Conservation (phyloP, 2,329 filamentous ascomycete genomes). For the Botrytis elliptica region DNA sequence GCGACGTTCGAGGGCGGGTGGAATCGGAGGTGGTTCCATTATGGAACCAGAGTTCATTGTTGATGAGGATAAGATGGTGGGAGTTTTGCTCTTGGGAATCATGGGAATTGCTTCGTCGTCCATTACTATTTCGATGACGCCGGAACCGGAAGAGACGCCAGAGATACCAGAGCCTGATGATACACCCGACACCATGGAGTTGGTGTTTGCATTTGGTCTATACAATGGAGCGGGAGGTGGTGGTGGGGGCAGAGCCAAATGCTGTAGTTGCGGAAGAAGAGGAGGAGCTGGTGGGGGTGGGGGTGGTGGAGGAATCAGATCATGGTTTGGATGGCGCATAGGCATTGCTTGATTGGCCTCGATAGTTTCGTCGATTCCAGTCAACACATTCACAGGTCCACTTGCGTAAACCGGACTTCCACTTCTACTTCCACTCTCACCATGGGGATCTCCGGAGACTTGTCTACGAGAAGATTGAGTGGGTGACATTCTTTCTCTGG, state of each 20-base stretch:
- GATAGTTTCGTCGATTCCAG: slow-evolving; percentile 49
- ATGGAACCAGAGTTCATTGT: slow-evolving; percentile 4
- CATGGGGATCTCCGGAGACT: slow-evolving; percentile 37
- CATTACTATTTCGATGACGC: slow-evolving; percentile 66
- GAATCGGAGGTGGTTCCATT: slow-evolving; percentile 27
- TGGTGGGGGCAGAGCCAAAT: slow-evolving; percentile 59
- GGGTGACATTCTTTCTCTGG: slow-evolving; percentile 25
- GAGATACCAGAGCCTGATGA: slow-evolving; percentile 36
- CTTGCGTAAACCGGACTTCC: slow-evolving; percentile 33
- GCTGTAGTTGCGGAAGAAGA: slow-evolving; percentile 61
- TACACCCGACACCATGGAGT: slow-evolving; percentile 35
- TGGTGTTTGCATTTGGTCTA: slow-evolving; percentile 39
- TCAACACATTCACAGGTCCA: slow-evolving; percentile 36
- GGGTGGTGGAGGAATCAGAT: slow-evolving; percentile 50
- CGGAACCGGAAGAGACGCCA: slow-evolving; percentile 47
- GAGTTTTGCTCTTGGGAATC: slow-evolving; percentile 14
- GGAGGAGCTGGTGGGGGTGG: slow-evolving; percentile 53
- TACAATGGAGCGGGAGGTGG: slow-evolving; percentile 61
- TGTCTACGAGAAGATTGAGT: slow-evolving; percentile 35
- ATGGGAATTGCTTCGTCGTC: slow-evolving; percentile 42
- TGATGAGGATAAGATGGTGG: not conserved
- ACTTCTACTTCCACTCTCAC: slow-evolving; percentile 29
- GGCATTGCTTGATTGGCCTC: slow-evolving; percentile 41
- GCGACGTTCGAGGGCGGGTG: slow-evolving; percentile 45
- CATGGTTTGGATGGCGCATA: slow-evolving; percentile 49